Conservation (phyloP, 2,329 filamentous ascomycete species). For the Exophiala aquamarina region DNA sequence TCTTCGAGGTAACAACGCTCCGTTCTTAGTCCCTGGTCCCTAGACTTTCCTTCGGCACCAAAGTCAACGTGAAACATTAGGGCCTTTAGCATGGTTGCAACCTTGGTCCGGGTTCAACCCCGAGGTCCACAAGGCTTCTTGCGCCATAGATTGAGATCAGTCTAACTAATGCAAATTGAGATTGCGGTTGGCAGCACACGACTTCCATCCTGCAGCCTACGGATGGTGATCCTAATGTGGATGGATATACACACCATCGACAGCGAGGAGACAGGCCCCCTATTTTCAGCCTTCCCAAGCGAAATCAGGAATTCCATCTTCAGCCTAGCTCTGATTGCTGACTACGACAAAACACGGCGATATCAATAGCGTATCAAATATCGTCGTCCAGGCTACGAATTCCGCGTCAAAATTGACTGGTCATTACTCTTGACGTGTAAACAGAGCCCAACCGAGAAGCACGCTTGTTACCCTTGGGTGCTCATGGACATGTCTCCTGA, state of each 20-base stretch:
- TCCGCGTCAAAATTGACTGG: slow-evolving; percentile 32
- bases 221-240: too few relatives aligned
- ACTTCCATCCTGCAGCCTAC: slow-evolving; percentile 1
- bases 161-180: too few relatives aligned
- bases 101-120: too few relatives aligned
- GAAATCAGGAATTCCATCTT: slow-evolving; percentile 55
- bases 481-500: slow-evolving; percentile 34
- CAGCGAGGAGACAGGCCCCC: slow-evolving; percentile 15
- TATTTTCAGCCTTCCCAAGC: slow-evolving; percentile 45
- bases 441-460: slow-evolving; percentile 39
- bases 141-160: too few relatives aligned
- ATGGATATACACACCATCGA: too few relatives aligned
- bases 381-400: slow-evolving; percentile 34
- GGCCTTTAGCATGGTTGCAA: too few relatives aligned
- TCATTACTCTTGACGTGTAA: slow-evolving; percentile 40
- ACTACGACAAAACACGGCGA: slow-evolving; percentile 23
- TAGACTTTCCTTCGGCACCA: too few relatives aligned
- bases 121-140: too few relatives aligned
- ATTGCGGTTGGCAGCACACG: not conserved
- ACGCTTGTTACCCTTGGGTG: slow-evolving; percentile 33
- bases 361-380: slow-evolving; percentile 29
- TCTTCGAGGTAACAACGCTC: too few relatives aligned
- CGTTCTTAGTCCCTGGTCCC: too few relatives aligned
- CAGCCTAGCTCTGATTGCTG: slow-evolving; percentile 33
- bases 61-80: too few relatives aligned